Conservation (phyloP, 176 grass and related monocot species). For the Sorghum bicolor region DNA sequence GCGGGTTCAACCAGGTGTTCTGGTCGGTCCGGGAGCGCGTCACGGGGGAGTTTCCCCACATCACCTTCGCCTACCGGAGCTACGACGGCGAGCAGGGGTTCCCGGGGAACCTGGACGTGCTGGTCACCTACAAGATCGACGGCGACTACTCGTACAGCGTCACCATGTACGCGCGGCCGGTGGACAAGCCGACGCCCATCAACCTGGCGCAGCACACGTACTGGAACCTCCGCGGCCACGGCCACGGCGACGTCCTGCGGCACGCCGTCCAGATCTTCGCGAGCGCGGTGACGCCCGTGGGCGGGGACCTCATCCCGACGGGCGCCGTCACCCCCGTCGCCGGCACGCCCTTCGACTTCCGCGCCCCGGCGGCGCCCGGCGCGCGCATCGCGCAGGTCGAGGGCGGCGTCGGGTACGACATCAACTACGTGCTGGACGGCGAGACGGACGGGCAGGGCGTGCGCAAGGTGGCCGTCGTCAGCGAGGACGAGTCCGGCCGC, state of each 20-base stretch:
- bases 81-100: constrained; percentile 93
- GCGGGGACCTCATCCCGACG: constrained; percentile 65
- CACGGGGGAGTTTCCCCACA: constrained; percentile 64
- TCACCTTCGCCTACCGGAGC: constrained; percentile 86
- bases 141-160: constrained; percentile 60
- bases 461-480: constrained; percentile 63
- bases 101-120: constrained; percentile 67
- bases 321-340: constrained; percentile 45
- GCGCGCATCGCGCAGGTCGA: constrained; percentile 35
- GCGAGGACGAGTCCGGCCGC: constrained; percentile 50
- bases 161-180: constrained; percentile 60
- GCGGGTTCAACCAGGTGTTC: constrained; percentile 82
- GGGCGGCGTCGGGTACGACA: constrained; percentile 46
- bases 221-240: constrained; percentile 86
- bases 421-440: constrained; percentile 78
- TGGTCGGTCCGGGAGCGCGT: constrained; percentile 66
- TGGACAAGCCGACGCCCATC: constrained; percentile 59
- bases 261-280: constrained; percentile 65
- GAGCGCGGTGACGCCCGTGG: constrained; percentile 49
- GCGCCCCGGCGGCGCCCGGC: constrained; percentile 6
- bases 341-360: constrained; percentile 76
- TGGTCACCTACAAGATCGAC: constrained; percentile 87
- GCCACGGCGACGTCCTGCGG: constrained; percentile 48
- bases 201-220: constrained; percentile 89
- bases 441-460: constrained; percentile 49